A percentile compares a stretch with the other conserved stretches of the same genome.
Evolutionary conservation across 768 basidiomycete genomes (phyloP).

Genomic region (Hebeloma cylindrosporum): DNA sequence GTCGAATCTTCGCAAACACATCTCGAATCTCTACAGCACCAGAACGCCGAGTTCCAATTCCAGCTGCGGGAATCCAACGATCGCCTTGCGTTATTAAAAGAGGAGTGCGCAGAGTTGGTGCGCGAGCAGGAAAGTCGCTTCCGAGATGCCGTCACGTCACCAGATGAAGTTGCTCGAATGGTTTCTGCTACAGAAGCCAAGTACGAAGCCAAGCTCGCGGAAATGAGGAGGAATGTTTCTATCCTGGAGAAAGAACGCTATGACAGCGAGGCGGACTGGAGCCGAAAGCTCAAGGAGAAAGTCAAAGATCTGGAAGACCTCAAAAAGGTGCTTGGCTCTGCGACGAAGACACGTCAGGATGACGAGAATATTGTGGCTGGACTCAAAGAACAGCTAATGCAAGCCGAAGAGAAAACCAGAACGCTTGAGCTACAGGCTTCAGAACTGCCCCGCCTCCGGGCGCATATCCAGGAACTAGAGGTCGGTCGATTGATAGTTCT

Average conservation of each 20-base stretch:
- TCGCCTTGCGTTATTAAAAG: slow-evolving; percentile 64
- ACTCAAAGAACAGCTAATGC: slow-evolving; percentile 56
- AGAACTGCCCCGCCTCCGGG: slow-evolving; percentile 53
- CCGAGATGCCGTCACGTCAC: slow-evolving; percentile 45
- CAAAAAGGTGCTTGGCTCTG: slow-evolving; percentile 54
- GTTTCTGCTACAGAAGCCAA: slow-evolving; percentile 73
- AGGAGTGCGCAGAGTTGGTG: slow-evolving; percentile 66
- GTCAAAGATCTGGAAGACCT: slow-evolving; percentile 75
- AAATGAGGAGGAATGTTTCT: slow-evolving; percentile 63
- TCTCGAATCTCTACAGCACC: slow-evolving; percentile 71
- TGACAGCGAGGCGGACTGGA: slow-evolving; percentile 90
- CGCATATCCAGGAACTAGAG: slow-evolving; percentile 58
- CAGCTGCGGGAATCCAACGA: slow-evolving; percentile 82
- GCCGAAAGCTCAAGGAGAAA: slow-evolving; percentile 77
- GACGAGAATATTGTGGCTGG: slow-evolving; percentile 51
- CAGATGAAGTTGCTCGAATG: slow-evolving; percentile 71
- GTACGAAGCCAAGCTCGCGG: slow-evolving; percentile 74
- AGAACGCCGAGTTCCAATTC: slow-evolving; percentile 82
- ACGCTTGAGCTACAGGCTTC: slow-evolving; percentile 50
- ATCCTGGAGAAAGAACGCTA: slow-evolving; percentile 79
- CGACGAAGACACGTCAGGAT: slow-evolving; percentile 58
- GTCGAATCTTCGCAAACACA: slow-evolving; percentile 80
- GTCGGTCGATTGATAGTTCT: slow-evolving; percentile 37
- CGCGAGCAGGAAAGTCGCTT: slow-evolving; percentile 53
- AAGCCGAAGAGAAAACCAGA: slow-evolving; percentile 47